Base-by-base conservation (phyloP, 805 yeast genomes). In the Yamadazyma sp. region DNA sequence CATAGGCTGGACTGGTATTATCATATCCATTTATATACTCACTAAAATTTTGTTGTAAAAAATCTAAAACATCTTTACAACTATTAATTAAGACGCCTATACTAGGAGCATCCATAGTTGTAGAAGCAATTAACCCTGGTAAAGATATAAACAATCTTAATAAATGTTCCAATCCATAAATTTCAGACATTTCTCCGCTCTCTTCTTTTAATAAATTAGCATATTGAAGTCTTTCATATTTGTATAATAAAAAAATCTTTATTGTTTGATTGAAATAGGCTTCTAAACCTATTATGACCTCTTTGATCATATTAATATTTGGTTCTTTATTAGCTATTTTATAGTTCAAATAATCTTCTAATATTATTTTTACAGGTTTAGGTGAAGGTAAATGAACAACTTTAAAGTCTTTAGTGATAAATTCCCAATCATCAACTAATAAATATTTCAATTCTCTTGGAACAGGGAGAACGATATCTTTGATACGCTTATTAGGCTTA, bases 391-490 rank as follows among this genome's bases (percentile, higher is more conserved):
- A 56, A 17, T 72, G 60, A 3, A 86, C 75, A 27, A 87, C 57
- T 54, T 80, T 78, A 33, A 82, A 81, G 47, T 87, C 85, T 48
- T 84, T 85, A 1, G 98, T 88, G 22, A 91, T 73, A 46, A 69
- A 70, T 57, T 91, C 96, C 98, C 98, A 91, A 63, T 91, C 98
- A 55, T 86, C 88, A 1, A 89, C 95, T 24, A 91, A 62, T 3
- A 80, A 49, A 5, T 82, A 64, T 56, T 88, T 89, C 38, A 91
- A 64, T 20, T 69, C 60, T 32, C 79, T 78, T 2, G 91, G 85
- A 6, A 89, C 74, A 10, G 63, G 61, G 11, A 86, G 48, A 29
- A 63, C 56, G 13, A 86, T 69, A 47, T 82, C 83, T 28, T 66
- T 55, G 32, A 64, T 56, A 37, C 56, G 52, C 38, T 43, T 36